phyloP scores from a whole-genome alignment of 139 green algal species.

The Chloropicon primus region DNA sequence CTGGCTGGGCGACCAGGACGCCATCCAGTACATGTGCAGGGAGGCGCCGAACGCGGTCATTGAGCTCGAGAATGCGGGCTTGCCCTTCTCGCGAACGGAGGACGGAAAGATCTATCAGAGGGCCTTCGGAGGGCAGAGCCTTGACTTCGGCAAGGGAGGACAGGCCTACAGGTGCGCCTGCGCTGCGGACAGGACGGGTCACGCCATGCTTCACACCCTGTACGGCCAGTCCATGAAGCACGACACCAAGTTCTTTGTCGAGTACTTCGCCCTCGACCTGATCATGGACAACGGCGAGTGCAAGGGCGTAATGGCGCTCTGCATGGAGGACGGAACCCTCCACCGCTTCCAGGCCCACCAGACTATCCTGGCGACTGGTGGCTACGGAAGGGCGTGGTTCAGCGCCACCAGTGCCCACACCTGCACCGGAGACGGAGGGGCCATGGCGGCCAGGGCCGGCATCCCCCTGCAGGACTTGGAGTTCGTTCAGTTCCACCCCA shows the following conservation, averaged over 20 bases:
- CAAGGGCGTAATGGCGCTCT: conserved; percentile 63
- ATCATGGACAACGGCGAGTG: conserved; percentile 80
- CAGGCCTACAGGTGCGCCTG: conserved; percentile 37
- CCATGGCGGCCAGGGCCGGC: conserved; percentile 85
- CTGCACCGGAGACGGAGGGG: conserved; percentile 89
- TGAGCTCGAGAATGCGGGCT: conserved; percentile 96
- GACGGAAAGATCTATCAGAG: conserved; percentile 99
- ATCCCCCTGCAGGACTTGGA: conserved; percentile 66
- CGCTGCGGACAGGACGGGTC: conserved; percentile 90
- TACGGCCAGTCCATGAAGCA: conserved; percentile 94
- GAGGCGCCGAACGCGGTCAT: conserved; percentile 90
- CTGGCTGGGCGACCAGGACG: conserved; percentile 92
- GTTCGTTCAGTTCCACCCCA: conserved; percentile 89
- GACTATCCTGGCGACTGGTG: conserved; percentile 92
- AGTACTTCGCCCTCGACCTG: conserved; percentile 97
- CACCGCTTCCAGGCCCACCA: conserved; percentile 84
- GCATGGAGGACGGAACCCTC: conserved; percentile 94
- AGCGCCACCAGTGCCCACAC: conserved; percentile 92
- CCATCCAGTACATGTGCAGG: conserved; percentile 74
- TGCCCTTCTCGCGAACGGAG: conserved; percentile 95
- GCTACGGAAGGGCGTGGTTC: conserved; percentile 95
- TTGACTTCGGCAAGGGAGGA: conserved; percentile 82
- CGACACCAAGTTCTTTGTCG: conserved; percentile 95
- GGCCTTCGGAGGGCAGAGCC: conserved; percentile 80
- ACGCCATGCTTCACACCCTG: conserved; percentile 98